A percentile compares a stretch with the other conserved stretches of the same genome.
These are phyloP conservation scores for Penicillium sp. DNA, from an alignment of 2,329 filamentous ascomycete genomes.

Conservation along the genomic window DNA sequence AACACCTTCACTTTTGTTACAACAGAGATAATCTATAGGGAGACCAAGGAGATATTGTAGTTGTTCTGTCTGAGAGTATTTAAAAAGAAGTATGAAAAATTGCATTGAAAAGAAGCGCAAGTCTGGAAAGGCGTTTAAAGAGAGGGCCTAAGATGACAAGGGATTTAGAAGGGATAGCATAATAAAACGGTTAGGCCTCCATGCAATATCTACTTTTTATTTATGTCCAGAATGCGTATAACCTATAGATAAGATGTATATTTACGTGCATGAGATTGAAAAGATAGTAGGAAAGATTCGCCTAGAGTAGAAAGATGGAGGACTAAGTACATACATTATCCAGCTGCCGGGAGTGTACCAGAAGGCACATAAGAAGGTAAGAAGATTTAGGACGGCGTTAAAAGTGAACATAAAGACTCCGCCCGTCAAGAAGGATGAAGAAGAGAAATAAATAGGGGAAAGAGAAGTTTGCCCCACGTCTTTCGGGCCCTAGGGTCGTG, in stretches of 20 bases:
- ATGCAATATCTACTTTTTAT: too few species aligned
- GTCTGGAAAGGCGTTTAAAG: too few species aligned
- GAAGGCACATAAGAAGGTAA: conserved; percentile 27
- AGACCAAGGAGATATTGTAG: too few species aligned
- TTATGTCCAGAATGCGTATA: too few species aligned
- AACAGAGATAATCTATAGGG: neutral
- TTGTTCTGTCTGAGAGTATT: too few species aligned
- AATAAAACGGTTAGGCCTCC: too few species aligned
- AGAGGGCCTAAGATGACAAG: too few species aligned
- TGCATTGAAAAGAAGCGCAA: too few species aligned
- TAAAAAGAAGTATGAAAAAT: too few species aligned
- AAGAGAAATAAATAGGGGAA: conserved; percentile 21
- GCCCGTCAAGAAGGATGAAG: conserved; percentile 9
- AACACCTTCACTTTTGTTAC: neutral
- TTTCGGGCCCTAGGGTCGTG: conserved; percentile 42
- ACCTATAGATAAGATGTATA: too few species aligned
- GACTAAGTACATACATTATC: conserved; percentile 41
- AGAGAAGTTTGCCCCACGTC: conserved; percentile 18
- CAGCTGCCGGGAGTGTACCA: conserved; percentile 30
- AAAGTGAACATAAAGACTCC: conserved; percentile 4
- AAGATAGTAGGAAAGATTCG: conserved; percentile 10
- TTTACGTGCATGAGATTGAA: neutral
- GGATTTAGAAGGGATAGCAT: too few species aligned
- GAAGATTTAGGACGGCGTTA: conserved; percentile 10
- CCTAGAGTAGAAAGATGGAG: conserved; percentile 18